Percentiles rank a stretch among this genome's conserved stretches.
Conservation (phyloP, 371 early-diverging fungal genomes). For the Mortierella sp. region DNA sequence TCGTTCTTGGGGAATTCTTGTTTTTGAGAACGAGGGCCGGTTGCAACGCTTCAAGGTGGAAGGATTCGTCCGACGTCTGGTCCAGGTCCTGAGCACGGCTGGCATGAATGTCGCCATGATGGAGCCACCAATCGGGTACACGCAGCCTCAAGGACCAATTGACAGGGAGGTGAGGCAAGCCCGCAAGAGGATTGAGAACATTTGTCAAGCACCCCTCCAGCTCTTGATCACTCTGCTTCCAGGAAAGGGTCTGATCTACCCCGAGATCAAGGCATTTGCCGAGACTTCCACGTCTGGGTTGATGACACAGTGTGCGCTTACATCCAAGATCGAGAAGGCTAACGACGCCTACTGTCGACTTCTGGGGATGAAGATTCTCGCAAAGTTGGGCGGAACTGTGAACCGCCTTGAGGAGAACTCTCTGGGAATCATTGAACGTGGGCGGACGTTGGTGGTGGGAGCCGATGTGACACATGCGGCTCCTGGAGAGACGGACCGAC, state of each 20-base stretch:
- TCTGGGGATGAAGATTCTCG: slow-evolving; percentile 52
- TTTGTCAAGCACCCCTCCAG: slow-evolving; percentile 9
- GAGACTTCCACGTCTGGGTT: slow-evolving; percentile 15
- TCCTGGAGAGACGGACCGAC: slow-evolving; percentile 52
- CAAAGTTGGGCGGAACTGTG: slow-evolving; percentile 67
- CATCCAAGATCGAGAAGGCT: slow-evolving; percentile 1
- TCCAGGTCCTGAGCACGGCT: not conserved
- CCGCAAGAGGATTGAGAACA: not conserved
- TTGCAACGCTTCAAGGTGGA: not conserved
- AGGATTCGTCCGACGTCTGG: slow-evolving; percentile 17
- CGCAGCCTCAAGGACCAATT: slow-evolving; percentile 19
- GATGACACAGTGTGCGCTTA: slow-evolving; percentile 42
- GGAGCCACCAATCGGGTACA: slow-evolving; percentile 26
- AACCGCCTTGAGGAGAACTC: slow-evolving; percentile 28
- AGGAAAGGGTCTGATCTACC: slow-evolving; percentile 24
- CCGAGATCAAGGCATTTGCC: slow-evolving; percentile 26
- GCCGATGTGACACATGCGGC: slow-evolving; percentile 74
- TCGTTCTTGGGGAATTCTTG: slow-evolving; percentile 75
- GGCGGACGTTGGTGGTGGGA: slow-evolving; percentile 69
- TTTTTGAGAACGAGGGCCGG: slow-evolving; percentile 50
- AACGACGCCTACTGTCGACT: slow-evolving; percentile 61
- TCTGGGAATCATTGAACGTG: slow-evolving; percentile 55
- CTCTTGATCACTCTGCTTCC: slow-evolving; percentile 28
- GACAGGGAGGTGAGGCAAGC: slow-evolving; percentile 12
- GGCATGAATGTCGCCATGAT: slow-evolving; percentile 20